Base-by-base conservation (phyloP, 2,329 filamentous ascomycete genomes). In the Celoporthe dispersa region DNA sequence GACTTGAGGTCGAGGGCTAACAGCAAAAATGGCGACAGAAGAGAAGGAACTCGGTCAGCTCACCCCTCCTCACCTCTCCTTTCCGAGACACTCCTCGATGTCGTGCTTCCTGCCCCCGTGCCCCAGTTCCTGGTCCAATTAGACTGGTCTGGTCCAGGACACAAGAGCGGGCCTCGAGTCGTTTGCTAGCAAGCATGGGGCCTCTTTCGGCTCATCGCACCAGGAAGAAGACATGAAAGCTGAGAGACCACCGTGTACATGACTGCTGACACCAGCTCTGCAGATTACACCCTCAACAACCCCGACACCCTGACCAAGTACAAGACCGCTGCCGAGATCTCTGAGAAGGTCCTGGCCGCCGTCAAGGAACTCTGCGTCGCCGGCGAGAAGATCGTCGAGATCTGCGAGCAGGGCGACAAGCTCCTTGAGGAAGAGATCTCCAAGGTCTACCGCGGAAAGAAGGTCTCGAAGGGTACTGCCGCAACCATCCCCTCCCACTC, bases 401-500 rank as follows among this genome's bases (percentile, higher is more conserved):
- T 99, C 82, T 99, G 96, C 86, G 91, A 97, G 86, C 91, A 94
- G 86, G 96, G 96, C 76, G 96, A 99, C 85, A 92, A 94, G 87
- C 87, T 99, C 72, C 88, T 99, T 74, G 94, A 96, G 74, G 95
- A 97, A 79, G 96, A 98, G 84, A 87, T 97, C 68, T 83, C 88
- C 79, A 98, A 98, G 87, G 95, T 99, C 78, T 99, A 96, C 89
- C 94, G 97, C 81, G 95, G 94, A 83, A 98, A 98, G 88, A 98
- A 98, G 87, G 91, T 98, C 79, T 81, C 85, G 80, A 99, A 99
- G 88, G 96, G 92, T 93, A 78, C 62, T 31, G 28, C 39, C 39
- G 44, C n/a, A 53, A 53, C 19, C 48, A 35, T 25, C 61, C 11
- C 12, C 19, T 37, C 12, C n/a, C 19, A 44, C 44, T 69, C 7